Base-by-base conservation (phyloP, 257 asterid species). In the Solanum arcanum region DNA sequence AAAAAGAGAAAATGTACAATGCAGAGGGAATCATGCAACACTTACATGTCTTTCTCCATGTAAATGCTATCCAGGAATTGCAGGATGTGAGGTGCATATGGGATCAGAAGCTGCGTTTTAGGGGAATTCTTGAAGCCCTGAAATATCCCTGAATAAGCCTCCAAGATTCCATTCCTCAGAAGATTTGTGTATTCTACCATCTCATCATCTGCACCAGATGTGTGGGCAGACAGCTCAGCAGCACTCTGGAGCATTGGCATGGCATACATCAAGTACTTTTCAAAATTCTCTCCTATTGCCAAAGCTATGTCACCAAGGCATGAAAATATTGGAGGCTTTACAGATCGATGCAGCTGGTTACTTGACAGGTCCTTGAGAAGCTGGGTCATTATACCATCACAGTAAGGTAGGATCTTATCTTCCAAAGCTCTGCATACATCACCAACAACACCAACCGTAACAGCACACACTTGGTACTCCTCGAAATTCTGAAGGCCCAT, bases 181-280 rank as follows among this genome's bases (percentile, higher is more conserved):
- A 92, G 93, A 90, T 96, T 96, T 11, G 95, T 94, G 72, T 93
- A 94, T 25, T 94, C 97, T 5, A 92, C 86, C 93, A 96, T 93
- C 90, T 96, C 96, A 86, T 94, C 99, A 90, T 96, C 98, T 47
- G 83, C 94, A 15, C 91, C 91, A 25, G 96, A 88, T 77, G 97
- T 91, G 83, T 69, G 98, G 31, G 93, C 96, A 82, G 96, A 94
- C 89, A 95, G 74, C 92, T 94, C 99, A 0, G 96, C 99, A 49
- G 98, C 98, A 88, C 97, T 94, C 90, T 94, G 98, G 66, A 96
- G 96, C 99, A 94, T 94, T 31, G 98, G 98, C 98, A 96, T 94
- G 35, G 99, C 95, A 88, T 94, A 95, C 92, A 92, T 94, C 91
- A 94, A 88, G 91, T 94, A 96, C 93, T 95, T 95, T 89, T 95